Base-by-base conservation (phyloP, 1,284 basidiomycete genomes). In the Ganoderma multipileum region DNA sequence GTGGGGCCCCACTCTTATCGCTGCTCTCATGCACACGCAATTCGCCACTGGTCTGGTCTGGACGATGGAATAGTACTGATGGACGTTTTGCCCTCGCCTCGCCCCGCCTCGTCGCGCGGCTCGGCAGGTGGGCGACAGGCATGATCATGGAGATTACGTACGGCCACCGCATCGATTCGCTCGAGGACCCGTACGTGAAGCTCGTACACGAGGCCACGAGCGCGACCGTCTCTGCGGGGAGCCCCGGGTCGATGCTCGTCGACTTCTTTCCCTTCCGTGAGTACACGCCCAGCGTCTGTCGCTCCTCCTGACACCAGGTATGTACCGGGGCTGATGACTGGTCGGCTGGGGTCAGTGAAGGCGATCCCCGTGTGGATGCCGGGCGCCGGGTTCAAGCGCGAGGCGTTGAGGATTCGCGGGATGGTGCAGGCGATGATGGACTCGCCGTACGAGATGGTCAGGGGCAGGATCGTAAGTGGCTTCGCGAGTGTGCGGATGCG, bases 331-430 rank as follows among this genome's bases (percentile, higher is more conserved):
- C 33, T 39, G 12, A 9, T 39, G 38, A 39, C 38, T 39, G 38
- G 12, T 8, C 28, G 26, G 7, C 30, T 23, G 57, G 16, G 4
- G 16, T 9, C 63, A 80, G 81, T 82, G 47, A 85, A 83, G 72
- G 78, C 86, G 70, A 79, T 88, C 47, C 88, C 88, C 9, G 79
- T 81, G 18, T 90, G 87, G 87, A 82, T 85, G 47, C 88, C 88
- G 20, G 86, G 87, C 58, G 81, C 84, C 1, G 81, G 81, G n/a
- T 89, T 89, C 78, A 88, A 88, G 71, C 81, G 83, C 16, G 81
- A 83, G 20, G 87, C 87, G 16, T 73, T 81, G 23, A 77, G 82
- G 71, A 81, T 84, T 16, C 71, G 76, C 59, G 62, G 61, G 23
- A 63, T 77, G 16, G 77, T 74, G 77, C 81, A 68, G 75, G 79